Percentiles rank a stretch among this genome's conserved stretches.
These are phyloP conservation scores for Arthonia radiata DNA, from an alignment of 495 filamentous ascomycete genomes.

Conservation along the genomic window DNA sequence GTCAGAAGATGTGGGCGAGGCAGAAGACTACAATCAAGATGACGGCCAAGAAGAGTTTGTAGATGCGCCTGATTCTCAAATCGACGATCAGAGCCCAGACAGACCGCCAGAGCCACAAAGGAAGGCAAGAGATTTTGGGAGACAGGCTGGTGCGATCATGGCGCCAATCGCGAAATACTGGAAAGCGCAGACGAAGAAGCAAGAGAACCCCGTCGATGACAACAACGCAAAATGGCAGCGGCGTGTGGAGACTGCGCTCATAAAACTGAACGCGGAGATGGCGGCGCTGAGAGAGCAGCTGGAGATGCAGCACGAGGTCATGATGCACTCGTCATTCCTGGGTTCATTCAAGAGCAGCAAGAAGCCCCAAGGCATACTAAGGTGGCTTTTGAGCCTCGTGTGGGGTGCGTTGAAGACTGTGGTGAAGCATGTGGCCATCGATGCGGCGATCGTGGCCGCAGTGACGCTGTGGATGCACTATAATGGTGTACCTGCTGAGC, in stretches of 20 bases:
- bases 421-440: constrained; percentile 49
- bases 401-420: constrained; percentile 43
- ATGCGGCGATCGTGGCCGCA: constrained; percentile 40
- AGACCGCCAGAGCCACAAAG: constrained; percentile 4
- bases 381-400: constrained; percentile 11
- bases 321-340: background rate
- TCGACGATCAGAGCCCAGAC: constrained; percentile 7
- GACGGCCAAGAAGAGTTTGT: constrained; percentile 10
- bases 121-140: constrained; percentile 1
- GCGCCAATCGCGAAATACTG: constrained; percentile 1
- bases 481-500: no score
- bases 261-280: constrained; percentile 77
- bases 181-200: constrained; percentile 1
- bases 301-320: constrained; percentile 21
- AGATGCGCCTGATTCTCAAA: constrained; percentile 16
- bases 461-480: constrained; percentile 61
- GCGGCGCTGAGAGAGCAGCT: constrained; percentile 86
- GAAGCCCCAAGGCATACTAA: constrained; percentile 9
- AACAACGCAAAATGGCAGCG: constrained; percentile 38
- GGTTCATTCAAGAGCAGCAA: background rate
- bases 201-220: constrained; percentile 1
- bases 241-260: constrained; percentile 65
- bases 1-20: no score
- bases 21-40: no score
- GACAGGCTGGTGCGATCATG: background rate